These are phyloP conservation scores for Xerocomellus dryophilus DNA, from an alignment of 768 basidiomycete species.

Conservation along the genomic window DNA sequence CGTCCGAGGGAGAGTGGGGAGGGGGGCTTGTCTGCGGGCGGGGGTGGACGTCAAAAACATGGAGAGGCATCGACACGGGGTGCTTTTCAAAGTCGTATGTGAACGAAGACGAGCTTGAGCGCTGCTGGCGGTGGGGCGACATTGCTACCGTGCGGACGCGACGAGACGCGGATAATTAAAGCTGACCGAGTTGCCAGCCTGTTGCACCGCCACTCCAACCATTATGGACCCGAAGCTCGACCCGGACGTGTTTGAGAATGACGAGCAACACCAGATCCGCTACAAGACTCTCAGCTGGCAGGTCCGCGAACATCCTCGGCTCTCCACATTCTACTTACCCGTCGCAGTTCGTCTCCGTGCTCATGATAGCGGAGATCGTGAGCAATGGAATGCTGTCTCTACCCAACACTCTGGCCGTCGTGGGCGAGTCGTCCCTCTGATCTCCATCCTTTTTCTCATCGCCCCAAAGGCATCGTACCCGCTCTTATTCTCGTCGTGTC, in stretches of 20 bases:
- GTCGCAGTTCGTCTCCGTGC: neutral
- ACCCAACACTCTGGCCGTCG: neutral
- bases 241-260: slow-evolving; percentile 40
- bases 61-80: slow-evolving; percentile 13
- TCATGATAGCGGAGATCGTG: slow-evolving; percentile 5
- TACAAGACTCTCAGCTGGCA: slow-evolving; percentile 6
- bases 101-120: slow-evolving; percentile 52
- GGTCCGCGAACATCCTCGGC: neutral
- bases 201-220: slow-evolving; percentile 5
- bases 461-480: slow-evolving; percentile 4
- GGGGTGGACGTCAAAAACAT: slow-evolving; percentile 44
- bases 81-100: slow-evolving; percentile 45
- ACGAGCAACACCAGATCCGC: slow-evolving; percentile 30
- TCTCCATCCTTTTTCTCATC: neutral
- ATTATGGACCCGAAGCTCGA: neutral
- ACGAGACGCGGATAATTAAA: too few relatives aligned
- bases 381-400: slow-evolving; percentile 1
- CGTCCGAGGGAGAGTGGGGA: slow-evolving; percentile 26
- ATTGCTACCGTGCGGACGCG: neutral
- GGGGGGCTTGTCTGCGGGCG: slow-evolving; percentile 38
- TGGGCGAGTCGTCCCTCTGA: neutral
- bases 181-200: too few relatives aligned
- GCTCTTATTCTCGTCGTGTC: slow-evolving; percentile 5
- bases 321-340: neutral
- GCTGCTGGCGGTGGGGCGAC: slow-evolving; percentile 11